Evolutionary conservation across 805 yeast species (phyloP).

Genomic region (Starmera quercuum): DNA sequence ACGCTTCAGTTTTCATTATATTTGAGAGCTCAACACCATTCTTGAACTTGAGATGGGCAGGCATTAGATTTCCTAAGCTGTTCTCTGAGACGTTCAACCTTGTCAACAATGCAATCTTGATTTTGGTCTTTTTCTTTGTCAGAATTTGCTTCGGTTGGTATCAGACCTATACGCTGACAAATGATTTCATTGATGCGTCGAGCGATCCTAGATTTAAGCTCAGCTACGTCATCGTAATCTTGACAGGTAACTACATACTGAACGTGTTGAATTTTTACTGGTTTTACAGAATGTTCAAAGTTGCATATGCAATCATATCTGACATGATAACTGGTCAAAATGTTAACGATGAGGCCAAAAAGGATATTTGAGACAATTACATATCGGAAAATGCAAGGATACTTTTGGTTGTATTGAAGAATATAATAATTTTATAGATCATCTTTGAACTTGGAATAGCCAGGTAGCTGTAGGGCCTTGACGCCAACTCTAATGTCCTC

Average conservation of each 20-base stretch:
- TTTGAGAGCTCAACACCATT: constrained; percentile 85
- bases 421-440: not conserved
- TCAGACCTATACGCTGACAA: constrained; percentile 42
- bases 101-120: constrained; percentile 59
- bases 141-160: constrained; percentile 76
- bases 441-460: constrained; percentile 27
- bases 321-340: constrained; percentile 19
- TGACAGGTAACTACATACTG: constrained; percentile 45
- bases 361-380: constrained; percentile 15
- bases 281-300: constrained; percentile 70
- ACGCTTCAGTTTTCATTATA: constrained; percentile 64
- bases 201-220: constrained; percentile 36
- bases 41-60: constrained; percentile 80
- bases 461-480: constrained; percentile 35
- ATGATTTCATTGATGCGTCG: constrained; percentile 32
- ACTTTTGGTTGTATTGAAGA: not conserved
- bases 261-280: constrained; percentile 62
- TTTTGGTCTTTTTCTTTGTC: constrained; percentile 57
- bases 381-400: too few species aligned
- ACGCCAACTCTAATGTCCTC: constrained; percentile 68
- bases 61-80: constrained; percentile 58
- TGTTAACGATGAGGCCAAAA: constrained; percentile 17
- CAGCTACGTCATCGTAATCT: constrained; percentile 23
- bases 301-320: constrained; percentile 42
- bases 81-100: constrained; percentile 42